Base-by-base conservation (phyloP, 1,284 basidiomycete genomes). In the Ceratobasidium sp. region DNA sequence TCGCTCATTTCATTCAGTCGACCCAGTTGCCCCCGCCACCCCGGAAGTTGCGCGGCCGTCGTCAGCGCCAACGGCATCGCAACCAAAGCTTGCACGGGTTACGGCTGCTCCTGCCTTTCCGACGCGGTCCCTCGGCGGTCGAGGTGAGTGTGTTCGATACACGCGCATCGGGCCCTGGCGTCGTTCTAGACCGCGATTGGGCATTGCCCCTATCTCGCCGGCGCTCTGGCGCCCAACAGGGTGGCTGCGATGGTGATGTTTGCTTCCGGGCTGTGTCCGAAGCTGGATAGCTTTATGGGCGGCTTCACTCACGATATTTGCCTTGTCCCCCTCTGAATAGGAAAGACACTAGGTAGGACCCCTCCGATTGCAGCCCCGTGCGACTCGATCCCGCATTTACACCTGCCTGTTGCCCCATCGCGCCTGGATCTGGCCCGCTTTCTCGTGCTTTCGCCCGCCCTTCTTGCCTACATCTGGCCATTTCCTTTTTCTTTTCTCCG, bases 121-220 rank as follows among this genome's bases (percentile, higher is more conserved):
- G 41, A 30, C 57, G 35, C 8, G 16, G 12, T 5, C 30, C 2
- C n/a, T 57, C 55, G n/a, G 54, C 55, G 14, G 62, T 46, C n/a
- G 41, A 65, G 62, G 62, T 65, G 62, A 65, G 62, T 48, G 62
- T 65, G 38, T 65, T 65, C n/a, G 62, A 65, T 48, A 44, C 62
- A 65, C 62, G 44, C 62, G 30, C 67, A 55, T 55, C 67, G 50
- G 67, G 50, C 50, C 67, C 50, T 55, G 67, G 48, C 18, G 50
- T 20, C 69, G 60, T 50, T 71, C 69, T 71, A 71, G 69, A 71
- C 69, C 69, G 41, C 69, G 55, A 38, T 33, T 60, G 69, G 69
- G 60, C 55, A 71, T 71, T 50, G 71, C 71, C 71, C 71, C 71
- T 74, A 74, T 74, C 71, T 62, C n/a, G 62, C 59, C 71, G 71